A percentile compares a stretch with the other conserved stretches of the same genome.
phyloP scores from a whole-genome alignment of 2,329 filamentous ascomycete genomes.

The Arachnomyces sp. region DNA sequence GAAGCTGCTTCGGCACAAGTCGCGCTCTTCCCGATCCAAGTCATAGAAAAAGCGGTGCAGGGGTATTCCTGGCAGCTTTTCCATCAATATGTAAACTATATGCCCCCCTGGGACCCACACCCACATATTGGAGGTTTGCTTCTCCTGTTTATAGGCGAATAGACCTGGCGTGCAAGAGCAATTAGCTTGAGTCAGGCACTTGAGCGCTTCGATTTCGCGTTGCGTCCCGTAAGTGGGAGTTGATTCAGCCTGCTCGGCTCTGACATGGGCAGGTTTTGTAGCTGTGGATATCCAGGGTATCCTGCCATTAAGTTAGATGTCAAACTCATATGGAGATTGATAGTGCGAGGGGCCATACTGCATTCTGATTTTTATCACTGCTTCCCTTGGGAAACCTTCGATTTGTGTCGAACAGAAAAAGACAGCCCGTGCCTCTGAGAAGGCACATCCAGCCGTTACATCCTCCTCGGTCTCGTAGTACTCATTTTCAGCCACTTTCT shows the following conservation, averaged over 20 bases:
- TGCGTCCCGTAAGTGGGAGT: too few species aligned
- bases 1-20: too few species aligned
- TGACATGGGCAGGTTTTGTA: too few species aligned
- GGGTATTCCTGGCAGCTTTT: conserved; percentile 1
- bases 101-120: conserved; percentile 3
- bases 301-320: too few species aligned
- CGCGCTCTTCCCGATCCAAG: too few species aligned
- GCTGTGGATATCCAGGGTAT: too few species aligned
- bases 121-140: not conserved
- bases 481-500: too few species aligned
- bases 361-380: conserved; percentile 5
- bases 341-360: not conserved
- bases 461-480: too few species aligned
- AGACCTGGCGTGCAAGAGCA: conserved; percentile 3
- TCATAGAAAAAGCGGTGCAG: not conserved
- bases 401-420: conserved; percentile 2
- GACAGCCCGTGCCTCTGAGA: not conserved
- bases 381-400: conserved; percentile 1
- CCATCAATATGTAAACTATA: conserved; percentile 5
- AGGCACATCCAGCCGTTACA: too few species aligned
- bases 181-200: not conserved
- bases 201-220: conserved; percentile 1
- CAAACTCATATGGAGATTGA: too few species aligned
- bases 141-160: not conserved
- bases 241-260: too few species aligned